Percentiles rank a stretch among this genome's conserved stretches.
Conservation (phyloP, 805 yeast genomes). For the Candida hungchunana region DNA sequence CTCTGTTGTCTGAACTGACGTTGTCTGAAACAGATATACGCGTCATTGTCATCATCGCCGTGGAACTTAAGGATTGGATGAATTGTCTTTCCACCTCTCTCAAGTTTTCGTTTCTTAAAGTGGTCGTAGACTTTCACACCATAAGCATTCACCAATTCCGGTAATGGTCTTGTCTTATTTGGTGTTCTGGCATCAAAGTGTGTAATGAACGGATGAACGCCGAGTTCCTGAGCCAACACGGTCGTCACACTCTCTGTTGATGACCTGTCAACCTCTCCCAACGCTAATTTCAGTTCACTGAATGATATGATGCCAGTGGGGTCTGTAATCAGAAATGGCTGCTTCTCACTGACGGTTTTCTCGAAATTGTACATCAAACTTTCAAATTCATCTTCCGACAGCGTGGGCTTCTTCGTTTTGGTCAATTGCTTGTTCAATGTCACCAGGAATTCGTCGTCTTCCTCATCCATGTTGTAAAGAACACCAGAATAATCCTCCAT, state of each 20-base stretch:
- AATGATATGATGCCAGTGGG: conserved; percentile 70
- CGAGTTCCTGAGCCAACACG: conserved; percentile 50
- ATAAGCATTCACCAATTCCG: conserved; percentile 47
- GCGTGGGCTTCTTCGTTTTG: conserved; percentile 24
- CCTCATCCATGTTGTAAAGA: conserved; percentile 86
- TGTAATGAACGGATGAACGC: conserved; percentile 54
- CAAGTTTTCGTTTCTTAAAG: conserved; percentile 75
- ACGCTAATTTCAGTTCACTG: conserved; percentile 59
- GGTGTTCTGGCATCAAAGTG: conserved; percentile 43
- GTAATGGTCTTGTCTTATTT: conserved; percentile 39
- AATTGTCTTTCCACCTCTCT: conserved; percentile 62
- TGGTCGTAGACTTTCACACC: conserved; percentile 72
- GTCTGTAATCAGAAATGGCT: conserved; percentile 85
- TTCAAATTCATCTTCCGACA: conserved; percentile 87
- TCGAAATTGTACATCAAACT: conserved; percentile 70
- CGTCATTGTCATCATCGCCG: conserved; percentile 90
- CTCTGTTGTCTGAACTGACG: conserved; percentile 94
- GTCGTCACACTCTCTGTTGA: conserved; percentile 57
- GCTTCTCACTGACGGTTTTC: conserved; percentile 67
- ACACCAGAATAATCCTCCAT: conserved; percentile 93
- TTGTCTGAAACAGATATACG: conserved; percentile 92
- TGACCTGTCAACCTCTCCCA: conserved; percentile 39
- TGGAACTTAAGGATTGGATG: conserved; percentile 72
- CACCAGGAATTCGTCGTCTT: conserved; percentile 65
- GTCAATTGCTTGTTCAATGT: conserved; percentile 34